phyloP scores from a whole-genome alignment of 1,284 basidiomycete genomes.

The Sanghuangporus sanghuang region DNA sequence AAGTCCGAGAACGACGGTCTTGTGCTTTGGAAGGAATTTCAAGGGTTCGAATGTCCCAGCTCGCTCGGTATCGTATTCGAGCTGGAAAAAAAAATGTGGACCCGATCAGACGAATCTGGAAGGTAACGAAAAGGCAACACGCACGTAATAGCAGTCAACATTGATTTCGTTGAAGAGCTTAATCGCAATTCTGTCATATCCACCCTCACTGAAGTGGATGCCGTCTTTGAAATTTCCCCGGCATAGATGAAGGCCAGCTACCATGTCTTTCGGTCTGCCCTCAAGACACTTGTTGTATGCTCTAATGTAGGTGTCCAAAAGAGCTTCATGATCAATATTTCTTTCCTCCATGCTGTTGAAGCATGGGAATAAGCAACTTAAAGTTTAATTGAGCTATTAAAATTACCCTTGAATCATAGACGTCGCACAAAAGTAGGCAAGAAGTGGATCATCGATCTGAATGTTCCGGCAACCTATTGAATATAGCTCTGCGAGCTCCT shows the following conservation, averaged over 20 bases:
- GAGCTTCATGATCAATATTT: constrained; percentile 54
- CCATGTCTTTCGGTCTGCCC: constrained; percentile 59
- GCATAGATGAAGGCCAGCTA: constrained; percentile 69
- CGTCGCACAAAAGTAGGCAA: constrained; percentile 63
- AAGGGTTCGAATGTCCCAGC: constrained; percentile 70
- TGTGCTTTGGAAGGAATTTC: constrained; percentile 58
- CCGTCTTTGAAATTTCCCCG: constrained; percentile 75
- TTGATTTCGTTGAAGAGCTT: constrained; percentile 71
- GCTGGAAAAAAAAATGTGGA: constrained; percentile 28
- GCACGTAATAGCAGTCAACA: constrained; percentile 70
- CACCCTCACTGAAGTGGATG: constrained; percentile 65
- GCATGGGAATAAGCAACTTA: background rate
- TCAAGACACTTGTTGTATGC: constrained; percentile 65
- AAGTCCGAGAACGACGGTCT: constrained; percentile 68
- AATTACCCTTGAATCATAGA: constrained; percentile 47
- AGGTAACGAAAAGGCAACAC: constrained; percentile 20
- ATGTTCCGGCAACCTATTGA: constrained; percentile 69
- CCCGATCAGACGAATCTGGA: background rate
- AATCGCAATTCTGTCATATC: constrained; percentile 68
- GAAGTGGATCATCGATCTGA: constrained; percentile 72
- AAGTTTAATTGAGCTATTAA: background rate
- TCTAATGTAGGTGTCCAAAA: constrained; percentile 65
- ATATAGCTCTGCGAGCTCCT: constrained; percentile 71
- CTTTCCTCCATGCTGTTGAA: constrained; percentile 43
- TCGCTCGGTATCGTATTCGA: constrained; percentile 76